Evolutionary conservation across 805 yeast species (phyloP), one percentile per base, ranked within the genome.

Genomic region (Saturnispora sekii): DNA sequence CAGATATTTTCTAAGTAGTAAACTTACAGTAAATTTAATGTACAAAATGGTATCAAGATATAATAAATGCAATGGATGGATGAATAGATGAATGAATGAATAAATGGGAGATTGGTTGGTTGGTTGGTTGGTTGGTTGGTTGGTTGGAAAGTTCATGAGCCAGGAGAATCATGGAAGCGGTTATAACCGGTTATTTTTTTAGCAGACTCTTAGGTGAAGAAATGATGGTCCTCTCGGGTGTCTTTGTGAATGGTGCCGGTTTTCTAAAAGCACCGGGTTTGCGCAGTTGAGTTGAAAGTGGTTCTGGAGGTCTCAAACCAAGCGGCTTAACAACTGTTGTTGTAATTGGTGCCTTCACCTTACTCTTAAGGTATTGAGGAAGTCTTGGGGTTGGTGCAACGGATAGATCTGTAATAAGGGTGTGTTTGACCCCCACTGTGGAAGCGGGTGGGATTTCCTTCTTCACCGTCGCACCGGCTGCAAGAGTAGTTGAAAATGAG

Each of bases 241-340:
- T 29, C 17, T 30, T 41, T 15, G 29, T 30, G 16, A 41, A 41
- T n/a, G 39, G 33, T 2, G 55, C 50, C 10, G 65, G 65, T 35
- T 54, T 62, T 36, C 58, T 50, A 41, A 62, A 63, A 0, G 67
- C 65, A 2, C 63, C 60, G 0, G 67, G 67, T 40, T 56, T 61
- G 31, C 63, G 62, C 57, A 37, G 49, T 33, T 26, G 46, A 36
- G 16, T 50, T 46, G 26, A 29, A 14, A 15, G 5, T 12, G 31
- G 44, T 17, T 21, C 35, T 30, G 35, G 37, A 15, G 41, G 12
- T 28, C 39, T 28, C 10, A 17, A 30, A n/a, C 42, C 44, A 5
- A 44, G 33, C 3, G 52, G 45, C 35, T 32, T 40, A 10, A 42
- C 46, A 16, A 34, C 39, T 10, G 42, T 38, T 5, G 50, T 37